Base-by-base conservation (phyloP, 2,329 filamentous ascomycete species). In the Dactylellina cionopaga region DNA sequence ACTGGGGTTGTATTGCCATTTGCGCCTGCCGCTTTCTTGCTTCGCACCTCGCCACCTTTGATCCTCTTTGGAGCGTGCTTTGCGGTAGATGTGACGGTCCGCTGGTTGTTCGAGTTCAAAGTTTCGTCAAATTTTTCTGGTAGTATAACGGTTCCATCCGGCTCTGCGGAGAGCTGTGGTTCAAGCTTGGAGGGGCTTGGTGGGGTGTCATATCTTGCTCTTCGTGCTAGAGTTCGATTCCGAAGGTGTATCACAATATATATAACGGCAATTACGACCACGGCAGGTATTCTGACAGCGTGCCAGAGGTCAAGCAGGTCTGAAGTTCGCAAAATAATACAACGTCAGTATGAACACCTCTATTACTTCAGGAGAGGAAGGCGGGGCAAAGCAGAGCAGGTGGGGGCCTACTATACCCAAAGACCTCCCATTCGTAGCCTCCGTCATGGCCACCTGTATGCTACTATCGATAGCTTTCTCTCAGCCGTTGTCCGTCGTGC, bases 31-130 rank as follows among this genome's bases (percentile, higher is more conserved):
- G 35, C 15, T n/a, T 58, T 63, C 43, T 77, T 78, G 7, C 76
- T 76, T 15, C 43, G 51, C 7, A 51, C 46, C n/a, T 75, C 62
- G 0, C 17, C 59, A n/a, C 77, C 77, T 9, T 73, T 73, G 15
- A 82, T 80, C 47, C 80, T 79, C 74, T 79, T 77, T 11, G 79
- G 79, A 35, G 77, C 80, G 47, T 80, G 74, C 71, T 79, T 83
- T 43, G 69, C 80, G 79, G 41, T 74, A 74, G 24, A 75, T 56
- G 51, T 54, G 13, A 65, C n/a, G 17, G 59, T 72, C 37, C 62
- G 43, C 3, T 43, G 22, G 52, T 62, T 68, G 7, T 62, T 68
- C 7, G 69, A 62, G 2, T 37, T 19, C 15, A 55, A 68, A 2
- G 39, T 59, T 24, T 41, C 49, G 27, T 74, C 63, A 10, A 74